These are phyloP conservation scores for Pichia scutulata DNA, from an alignment of 805 yeast genomes.

Conservation along the genomic window DNA sequence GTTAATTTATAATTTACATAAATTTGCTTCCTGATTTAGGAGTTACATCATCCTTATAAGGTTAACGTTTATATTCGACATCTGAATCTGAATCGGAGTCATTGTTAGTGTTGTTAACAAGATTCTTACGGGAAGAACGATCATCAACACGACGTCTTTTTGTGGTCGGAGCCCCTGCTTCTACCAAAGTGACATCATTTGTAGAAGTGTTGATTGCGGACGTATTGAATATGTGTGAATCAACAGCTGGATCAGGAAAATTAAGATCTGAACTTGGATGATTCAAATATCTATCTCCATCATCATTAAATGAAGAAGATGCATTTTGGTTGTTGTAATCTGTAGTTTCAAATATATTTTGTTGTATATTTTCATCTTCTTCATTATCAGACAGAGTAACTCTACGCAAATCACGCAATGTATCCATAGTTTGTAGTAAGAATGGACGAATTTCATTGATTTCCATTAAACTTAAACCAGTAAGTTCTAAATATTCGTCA, in stretches of 20 bases:
- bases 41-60: not conserved
- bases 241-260: not conserved
- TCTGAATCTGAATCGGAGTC: not conserved
- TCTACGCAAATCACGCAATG: constrained; percentile 50
- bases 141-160: not conserved
- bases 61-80: not conserved
- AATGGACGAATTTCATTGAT: constrained; percentile 85
- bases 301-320: not conserved
- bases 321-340: not conserved
- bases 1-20: not conserved
- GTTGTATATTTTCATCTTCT: constrained; percentile 1
- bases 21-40: not conserved
- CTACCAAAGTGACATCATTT: not conserved
- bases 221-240: not conserved
- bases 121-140: not conserved
- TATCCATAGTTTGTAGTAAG: constrained; percentile 72
- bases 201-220: not conserved
- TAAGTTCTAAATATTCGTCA: constrained; percentile 74
- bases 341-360: not conserved
- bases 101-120: not conserved
- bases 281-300: not conserved
- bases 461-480: constrained; percentile 75
- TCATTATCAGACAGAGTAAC: constrained; percentile 14
- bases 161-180: not conserved
- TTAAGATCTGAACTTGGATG: not conserved